Evolutionary conservation across 345 rosid species (phyloP).

Genomic region (Clausena lansium): DNA sequence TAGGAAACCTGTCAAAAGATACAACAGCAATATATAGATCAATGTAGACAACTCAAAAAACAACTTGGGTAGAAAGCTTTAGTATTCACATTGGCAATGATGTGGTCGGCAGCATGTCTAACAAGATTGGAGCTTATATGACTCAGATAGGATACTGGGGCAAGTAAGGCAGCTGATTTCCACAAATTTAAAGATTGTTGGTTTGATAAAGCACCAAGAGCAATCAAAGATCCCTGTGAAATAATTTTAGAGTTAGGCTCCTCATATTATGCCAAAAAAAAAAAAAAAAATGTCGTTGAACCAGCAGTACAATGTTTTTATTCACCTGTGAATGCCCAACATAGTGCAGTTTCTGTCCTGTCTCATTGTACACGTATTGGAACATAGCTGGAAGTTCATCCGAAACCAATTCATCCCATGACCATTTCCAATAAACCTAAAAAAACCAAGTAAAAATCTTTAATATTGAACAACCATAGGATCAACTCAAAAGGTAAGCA

Average conservation of each 20-base stretch:
- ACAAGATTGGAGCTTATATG: constrained; percentile 36
- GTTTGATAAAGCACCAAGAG: constrained; percentile 51
- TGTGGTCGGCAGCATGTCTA: constrained; percentile 33
- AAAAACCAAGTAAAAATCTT: neutral
- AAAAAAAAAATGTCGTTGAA: neutral
- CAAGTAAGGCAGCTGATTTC: constrained; percentile 53
- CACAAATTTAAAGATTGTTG: constrained; percentile 31
- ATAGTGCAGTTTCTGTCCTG: constrained; percentile 48
- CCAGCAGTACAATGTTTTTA: neutral
- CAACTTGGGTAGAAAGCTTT: neutral
- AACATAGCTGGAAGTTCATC: constrained; percentile 54
- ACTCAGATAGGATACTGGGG: constrained; percentile 42
- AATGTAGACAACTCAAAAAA: neutral
- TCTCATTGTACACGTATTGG: constrained; percentile 33
- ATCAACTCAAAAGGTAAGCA: neutral
- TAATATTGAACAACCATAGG: neutral
- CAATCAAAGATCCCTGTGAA: constrained; percentile 49
- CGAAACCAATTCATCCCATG: constrained; percentile 54
- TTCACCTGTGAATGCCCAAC: constrained; percentile 54
- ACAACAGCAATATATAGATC: neutral
- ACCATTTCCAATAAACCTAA: constrained; percentile 59
- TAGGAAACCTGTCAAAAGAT: constrained; percentile 16
- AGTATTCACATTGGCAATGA: neutral
- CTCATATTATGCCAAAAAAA: neutral
- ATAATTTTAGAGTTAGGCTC: neutral